Evolutionary conservation across 2,329 filamentous ascomycete genomes (phyloP), one percentile per base, ranked within the genome.

Genomic region (Fusarium tricinctum): DNA sequence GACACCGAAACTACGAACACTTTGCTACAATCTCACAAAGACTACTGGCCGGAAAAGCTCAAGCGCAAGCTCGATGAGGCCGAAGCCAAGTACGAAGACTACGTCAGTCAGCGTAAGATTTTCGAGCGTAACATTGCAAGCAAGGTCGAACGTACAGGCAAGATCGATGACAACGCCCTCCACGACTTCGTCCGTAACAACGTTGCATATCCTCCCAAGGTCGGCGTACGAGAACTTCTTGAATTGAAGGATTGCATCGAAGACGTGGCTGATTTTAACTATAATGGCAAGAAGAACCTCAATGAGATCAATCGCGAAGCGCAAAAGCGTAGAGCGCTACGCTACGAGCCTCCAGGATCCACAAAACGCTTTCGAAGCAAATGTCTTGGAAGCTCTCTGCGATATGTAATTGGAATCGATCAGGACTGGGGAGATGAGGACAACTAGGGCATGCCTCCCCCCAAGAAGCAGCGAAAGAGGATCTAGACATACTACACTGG

Each of bases 351-450:
- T 2, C 7, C 5, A 2, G 39, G 17, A 3, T 49, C 53, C 8
- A 47, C 60, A 1, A 17, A 30, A 30, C 20, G 55, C 5, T 23
- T 73, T 13, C 72, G 71, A 44, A 75, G 68, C 45, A 48, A 30
- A 3, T 70, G 75, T 3, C 44, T 61, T 7, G 63, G 70, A 8
- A 77, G 75, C 26, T 70, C 72, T 1, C 51, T 77, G 7, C 42
- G 50, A 0, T 69, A 72, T 8, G 51, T 54, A 3, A 63, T 68
- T 17, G 20, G 45, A 5, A 42, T 68, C 12, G 66, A 73, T 8
- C 68, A 76, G 3, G 56, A 42, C 4, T 73, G 65, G 69, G 30
- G 30, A 1, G 57, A 44, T 6, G 40, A 56, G 14, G 47, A 33
- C 8, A 44, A 58, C 2, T 74, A 66, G 73, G 71, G 58, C 5